Evolutionary conservation across 2,329 filamentous ascomycete genomes (phyloP), one percentile per base, ranked within the genome.

Genomic region (Hymenoscyphus fraxineus): DNA sequence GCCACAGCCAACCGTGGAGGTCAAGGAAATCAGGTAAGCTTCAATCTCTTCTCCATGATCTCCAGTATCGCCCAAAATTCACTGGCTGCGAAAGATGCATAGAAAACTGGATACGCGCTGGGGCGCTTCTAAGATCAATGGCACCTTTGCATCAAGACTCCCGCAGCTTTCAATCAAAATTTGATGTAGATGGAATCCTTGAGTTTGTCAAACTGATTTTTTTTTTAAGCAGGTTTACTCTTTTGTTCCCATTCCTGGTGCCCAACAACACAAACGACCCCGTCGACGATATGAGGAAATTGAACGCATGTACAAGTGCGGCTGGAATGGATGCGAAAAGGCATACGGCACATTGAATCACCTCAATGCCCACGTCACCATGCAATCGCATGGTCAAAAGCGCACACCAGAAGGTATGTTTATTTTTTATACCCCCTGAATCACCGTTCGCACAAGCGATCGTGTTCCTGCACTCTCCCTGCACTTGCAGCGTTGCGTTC

Each of bases 251-350:
- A 98, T 98, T 73, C 95, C 95, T 1, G 95, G 95, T 68, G 92
- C 94, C 13, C 93, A 97, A 76, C 95, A 99, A 77, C 94, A 98
- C 78, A 99, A 99, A 82, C 88, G 95, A 65, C 95, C 95, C 13
- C 87, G 95, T 69, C 85, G 95, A 73, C 87, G 95, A 62, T 99
- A 97, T 73, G 95, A 99, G 78, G 95, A 99, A 77, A 99, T 99
- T 72, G 95, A 99, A 81, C 89, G 95, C 75, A 98, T 99, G 95
- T 98, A 99, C 83, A 98, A 98, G 79, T 99, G 95, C 75, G 95
- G 94, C 32, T 98, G 93, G 92, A 94, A 97, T 70, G 93, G 93
- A 9, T 99, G 95, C 75, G 95, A 99, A 79, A 99, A 99, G 80
- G 95, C 95, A 2, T 99, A 99, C 72, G 95, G 95, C 66, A 99